Evolutionary conservation across 495 filamentous ascomycete species (phyloP).

Genomic region (Talaromyces proteolyticus): DNA sequence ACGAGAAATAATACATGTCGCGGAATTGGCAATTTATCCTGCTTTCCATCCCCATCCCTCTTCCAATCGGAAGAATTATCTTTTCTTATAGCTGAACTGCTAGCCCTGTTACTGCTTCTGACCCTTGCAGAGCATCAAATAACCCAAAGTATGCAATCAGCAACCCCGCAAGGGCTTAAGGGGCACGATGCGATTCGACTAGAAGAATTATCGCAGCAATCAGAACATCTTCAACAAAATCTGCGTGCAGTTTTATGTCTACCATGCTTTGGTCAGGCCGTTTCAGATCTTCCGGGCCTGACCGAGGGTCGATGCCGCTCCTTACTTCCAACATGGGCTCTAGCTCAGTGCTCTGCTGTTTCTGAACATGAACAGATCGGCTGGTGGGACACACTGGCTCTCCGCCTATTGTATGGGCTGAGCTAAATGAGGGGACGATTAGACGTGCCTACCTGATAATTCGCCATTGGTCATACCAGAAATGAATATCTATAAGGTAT

Average conservation of each 20-base stretch:
- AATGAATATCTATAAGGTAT: too few relatives aligned
- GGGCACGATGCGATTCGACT: background rate
- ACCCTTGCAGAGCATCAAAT: background rate
- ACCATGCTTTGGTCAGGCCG: slow-evolving; percentile 6
- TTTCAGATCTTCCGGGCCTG: slow-evolving; percentile 4
- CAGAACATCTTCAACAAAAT: background rate
- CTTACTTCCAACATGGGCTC: slow-evolving; percentile 4
- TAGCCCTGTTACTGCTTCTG: background rate
- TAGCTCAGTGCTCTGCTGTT: slow-evolving; percentile 1
- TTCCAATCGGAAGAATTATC: background rate
- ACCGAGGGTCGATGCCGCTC: slow-evolving; percentile 9
- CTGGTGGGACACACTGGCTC: background rate
- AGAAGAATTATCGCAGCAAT: background rate
- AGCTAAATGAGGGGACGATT: background rate
- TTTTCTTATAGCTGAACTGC: background rate
- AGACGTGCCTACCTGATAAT: too few relatives aligned
- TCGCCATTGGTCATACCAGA: too few relatives aligned
- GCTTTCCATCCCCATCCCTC: too few relatives aligned
- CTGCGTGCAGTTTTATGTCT: background rate
- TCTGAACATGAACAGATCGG: background rate
- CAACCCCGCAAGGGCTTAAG: background rate
- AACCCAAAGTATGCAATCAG: background rate
- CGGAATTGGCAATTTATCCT: too few relatives aligned
- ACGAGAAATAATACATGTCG: too few relatives aligned
- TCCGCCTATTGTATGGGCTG: background rate